These are phyloP conservation scores for Sphagnum fallax DNA, from an alignment of 228 moss, liverwort and hornwort genomes.

Conservation along the genomic window DNA sequence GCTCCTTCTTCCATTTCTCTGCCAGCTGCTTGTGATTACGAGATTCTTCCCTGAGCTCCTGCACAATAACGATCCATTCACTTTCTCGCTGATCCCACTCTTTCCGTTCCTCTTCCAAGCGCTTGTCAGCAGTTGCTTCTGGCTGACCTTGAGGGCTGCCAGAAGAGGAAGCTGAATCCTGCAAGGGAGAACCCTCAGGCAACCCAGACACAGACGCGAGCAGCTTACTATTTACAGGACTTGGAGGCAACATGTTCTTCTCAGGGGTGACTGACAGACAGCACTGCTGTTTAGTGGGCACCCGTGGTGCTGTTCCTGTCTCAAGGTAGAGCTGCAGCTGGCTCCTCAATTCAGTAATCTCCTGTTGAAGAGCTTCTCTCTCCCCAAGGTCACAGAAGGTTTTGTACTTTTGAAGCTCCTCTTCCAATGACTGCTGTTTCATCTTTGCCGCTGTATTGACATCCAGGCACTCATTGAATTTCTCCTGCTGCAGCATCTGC, in stretches of 20 bases:
- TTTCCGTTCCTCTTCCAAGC: conserved; percentile 24
- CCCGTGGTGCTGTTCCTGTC: conserved; percentile 19
- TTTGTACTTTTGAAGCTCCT: conserved; percentile 55
- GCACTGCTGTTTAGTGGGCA: conserved; percentile 19
- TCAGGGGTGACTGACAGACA: conserved; percentile 33
- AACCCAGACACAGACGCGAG: conserved; percentile 16
- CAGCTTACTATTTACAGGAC: conserved; percentile 16
- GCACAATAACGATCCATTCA: conserved; percentile 60
- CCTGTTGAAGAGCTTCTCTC: conserved; percentile 50
- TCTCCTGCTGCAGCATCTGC: conserved; percentile 68
- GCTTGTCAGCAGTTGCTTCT: background rate
- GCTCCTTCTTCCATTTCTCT: conserved; percentile 56
- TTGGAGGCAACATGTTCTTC: conserved; percentile 14
- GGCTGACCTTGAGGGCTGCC: background rate
- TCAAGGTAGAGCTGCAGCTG: conserved; percentile 54
- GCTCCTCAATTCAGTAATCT: conserved; percentile 53
- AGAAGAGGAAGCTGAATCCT: background rate
- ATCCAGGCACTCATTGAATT: conserved; percentile 70
- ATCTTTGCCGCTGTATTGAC: conserved; percentile 43
- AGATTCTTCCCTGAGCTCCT: conserved; percentile 58
- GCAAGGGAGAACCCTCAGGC: conserved; percentile 7
- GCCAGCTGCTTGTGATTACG: conserved; percentile 48
- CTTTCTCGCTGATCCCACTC: conserved; percentile 78
- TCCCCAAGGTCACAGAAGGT: conserved; percentile 63
- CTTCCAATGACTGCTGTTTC: conserved; percentile 46